These are phyloP conservation scores for Hypoxylon rubiginosum DNA, from an alignment of 2,329 filamentous ascomycete species.

Conservation along the genomic window DNA sequence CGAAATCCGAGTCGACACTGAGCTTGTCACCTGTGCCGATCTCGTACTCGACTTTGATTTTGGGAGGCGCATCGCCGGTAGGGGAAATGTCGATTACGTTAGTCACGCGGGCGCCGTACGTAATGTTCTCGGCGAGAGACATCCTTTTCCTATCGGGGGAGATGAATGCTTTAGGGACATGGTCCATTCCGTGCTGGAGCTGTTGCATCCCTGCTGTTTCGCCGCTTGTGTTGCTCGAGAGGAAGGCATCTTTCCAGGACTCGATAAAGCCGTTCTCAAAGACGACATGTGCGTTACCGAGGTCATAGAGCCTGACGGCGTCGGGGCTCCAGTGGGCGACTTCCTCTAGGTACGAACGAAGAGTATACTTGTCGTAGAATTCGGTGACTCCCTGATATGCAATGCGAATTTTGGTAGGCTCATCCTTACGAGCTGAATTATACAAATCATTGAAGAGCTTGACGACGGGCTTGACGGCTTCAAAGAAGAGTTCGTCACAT, in stretches of 20 bases:
- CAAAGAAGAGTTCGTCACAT: not conserved
- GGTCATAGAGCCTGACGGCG: not conserved
- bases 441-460: not conserved
- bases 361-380: not conserved
- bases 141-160: not conserved
- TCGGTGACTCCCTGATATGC: not conserved
- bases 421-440: not conserved
- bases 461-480: not conserved
- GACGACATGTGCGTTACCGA: not conserved
- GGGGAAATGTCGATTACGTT: not conserved
- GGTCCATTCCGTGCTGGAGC: not conserved
- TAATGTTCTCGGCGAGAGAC: not conserved
- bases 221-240: not conserved
- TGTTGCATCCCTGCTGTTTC: not conserved
- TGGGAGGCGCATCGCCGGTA: not conserved
- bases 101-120: not conserved
- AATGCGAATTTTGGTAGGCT: not conserved
- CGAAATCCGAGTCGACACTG: not conserved
- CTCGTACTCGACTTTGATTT: not conserved
- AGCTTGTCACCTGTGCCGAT: not conserved
- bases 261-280: not conserved
- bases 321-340: not conserved
- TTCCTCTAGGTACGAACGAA: not conserved
- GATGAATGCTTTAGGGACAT: not conserved
- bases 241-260: not conserved